phyloP scores from a whole-genome alignment of 2,329 filamentous ascomycete genomes.

The Claviceps cyperi region DNA sequence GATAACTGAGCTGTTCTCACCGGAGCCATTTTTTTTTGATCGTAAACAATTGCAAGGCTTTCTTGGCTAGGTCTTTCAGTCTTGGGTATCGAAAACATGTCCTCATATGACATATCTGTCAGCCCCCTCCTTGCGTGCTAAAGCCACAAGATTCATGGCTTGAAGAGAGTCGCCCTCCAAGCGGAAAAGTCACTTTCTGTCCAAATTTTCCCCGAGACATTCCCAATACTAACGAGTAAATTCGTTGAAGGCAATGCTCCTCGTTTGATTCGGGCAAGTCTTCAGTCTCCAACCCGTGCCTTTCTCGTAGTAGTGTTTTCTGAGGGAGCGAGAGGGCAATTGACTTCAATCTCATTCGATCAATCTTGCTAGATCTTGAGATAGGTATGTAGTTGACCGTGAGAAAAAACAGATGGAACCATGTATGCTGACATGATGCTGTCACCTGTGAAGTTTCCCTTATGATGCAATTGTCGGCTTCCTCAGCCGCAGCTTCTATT shows the following conservation, averaged over 20 bases:
- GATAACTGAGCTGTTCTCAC: not conserved
- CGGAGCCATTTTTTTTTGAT: not conserved
- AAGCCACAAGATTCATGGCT: constrained; percentile 26
- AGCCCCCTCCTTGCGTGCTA: not conserved
- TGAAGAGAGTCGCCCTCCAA: constrained; percentile 30
- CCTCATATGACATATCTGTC: not conserved
- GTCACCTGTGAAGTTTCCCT: not conserved
- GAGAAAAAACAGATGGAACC: not conserved
- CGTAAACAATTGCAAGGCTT: not conserved
- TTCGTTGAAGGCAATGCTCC: not conserved
- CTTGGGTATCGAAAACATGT: constrained; percentile 3
- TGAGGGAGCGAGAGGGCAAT: not conserved
- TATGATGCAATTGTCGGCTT: not conserved
- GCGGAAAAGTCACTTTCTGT: constrained; percentile 23
- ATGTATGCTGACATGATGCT: not conserved
- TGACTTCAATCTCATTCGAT: not conserved
- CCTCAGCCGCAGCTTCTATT: not conserved
- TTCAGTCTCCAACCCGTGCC: not conserved
- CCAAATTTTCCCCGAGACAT: constrained; percentile 12
- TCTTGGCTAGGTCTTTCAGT: constrained; percentile 2
- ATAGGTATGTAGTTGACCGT: not conserved
- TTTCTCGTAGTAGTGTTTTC: not conserved
- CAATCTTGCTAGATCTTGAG: not conserved
- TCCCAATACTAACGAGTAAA: constrained; percentile 9
- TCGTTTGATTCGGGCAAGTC: not conserved